A percentile compares a stretch with the other conserved stretches of the same genome.
Conservation (phyloP, 1,284 basidiomycete genomes). For the Pascua sp. region DNA sequence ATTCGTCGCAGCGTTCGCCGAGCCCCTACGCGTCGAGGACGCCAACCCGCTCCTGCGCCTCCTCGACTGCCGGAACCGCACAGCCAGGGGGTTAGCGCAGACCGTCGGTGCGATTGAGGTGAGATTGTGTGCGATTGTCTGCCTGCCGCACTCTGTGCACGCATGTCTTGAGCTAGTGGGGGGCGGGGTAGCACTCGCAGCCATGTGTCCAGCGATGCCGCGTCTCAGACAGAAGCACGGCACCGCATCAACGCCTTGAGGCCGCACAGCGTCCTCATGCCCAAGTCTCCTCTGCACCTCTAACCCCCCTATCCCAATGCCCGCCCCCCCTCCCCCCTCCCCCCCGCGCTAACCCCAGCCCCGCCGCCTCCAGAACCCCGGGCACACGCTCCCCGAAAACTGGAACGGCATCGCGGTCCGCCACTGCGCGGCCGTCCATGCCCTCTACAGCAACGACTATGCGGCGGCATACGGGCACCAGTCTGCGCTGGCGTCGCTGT, state of each 20-base stretch:
- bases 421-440: conserved; percentile 43
- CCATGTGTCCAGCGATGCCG: too few relatives aligned
- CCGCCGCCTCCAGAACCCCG: conserved; percentile 31
- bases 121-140: conserved; percentile 11
- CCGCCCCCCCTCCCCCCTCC: too few relatives aligned
- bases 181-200: too few relatives aligned
- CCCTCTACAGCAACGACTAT: conserved; percentile 32
- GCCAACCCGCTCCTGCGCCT: conserved; percentile 27
- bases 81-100: conserved; percentile 35
- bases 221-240: too few relatives aligned
- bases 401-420: conserved; percentile 45
- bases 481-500: conserved; percentile 55
- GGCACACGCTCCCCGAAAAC: conserved; percentile 35
- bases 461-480: conserved; percentile 42
- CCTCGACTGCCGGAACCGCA: conserved; percentile 34
- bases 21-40: conserved; percentile 35
- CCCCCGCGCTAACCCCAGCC: conserved; percentile 28
- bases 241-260: background rate
- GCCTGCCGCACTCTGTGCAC: background rate
- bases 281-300: too few relatives aligned
- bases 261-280: too few relatives aligned
- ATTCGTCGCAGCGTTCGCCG: conserved; percentile 36
- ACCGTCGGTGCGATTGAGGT: conserved; percentile 41
- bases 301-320: too few relatives aligned
- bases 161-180: background rate